Evolutionary conservation across 2,329 filamentous ascomycete genomes (phyloP), one percentile per base, ranked within the genome.

Genomic region (Truncatella angustata): DNA sequence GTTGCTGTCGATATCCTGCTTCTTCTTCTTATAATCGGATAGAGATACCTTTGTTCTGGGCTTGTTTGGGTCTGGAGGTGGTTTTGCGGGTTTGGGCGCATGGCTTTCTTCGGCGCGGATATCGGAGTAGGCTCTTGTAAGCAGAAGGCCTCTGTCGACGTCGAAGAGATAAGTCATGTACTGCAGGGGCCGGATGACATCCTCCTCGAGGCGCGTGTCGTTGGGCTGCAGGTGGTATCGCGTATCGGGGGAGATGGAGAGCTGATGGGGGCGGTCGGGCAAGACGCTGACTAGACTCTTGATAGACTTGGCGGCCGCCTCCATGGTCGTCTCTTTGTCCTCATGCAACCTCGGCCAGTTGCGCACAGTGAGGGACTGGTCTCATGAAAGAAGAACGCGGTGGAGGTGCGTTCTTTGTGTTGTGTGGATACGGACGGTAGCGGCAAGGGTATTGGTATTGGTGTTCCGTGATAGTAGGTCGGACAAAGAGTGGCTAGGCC

Each of bases 21-120:
- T 78, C 64, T 79, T 78, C 55, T 79, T 83, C 66, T 79, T 80
- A 59, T 83, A 84, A 63, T 84, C 81, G 65, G 77, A 80, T 54
- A 84, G 66, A 12, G 80, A 81, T 57, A 84, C 63, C 64, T 82
- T 81, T 45, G 68, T 72, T 40, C 66, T 62, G 16, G 67, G 63
- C 70, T 80, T 81, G 66, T 76, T 81, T 58, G 64, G 59, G 52
- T 61, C 60, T 49, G 40, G 54, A 54, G 49, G 64, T 39, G 54
- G 55, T n/a, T 53, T 59, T 11, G 60, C 45, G 28, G 59, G 54
- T 18, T 51, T 57, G 28, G 52, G 58, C 54, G 62, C 62, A 59
- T 70, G 65, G 59, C 62, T 65, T 55, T 72, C 64, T 51, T 81
- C 78, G 59, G 81, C 76, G 62, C 77, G 74, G 64, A 84, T 80